Percentiles rank a stretch among this genome's conserved stretches.
phyloP scores from a whole-genome alignment of 1,284 basidiomycete species.

The Malassezia pachydermatis region DNA sequence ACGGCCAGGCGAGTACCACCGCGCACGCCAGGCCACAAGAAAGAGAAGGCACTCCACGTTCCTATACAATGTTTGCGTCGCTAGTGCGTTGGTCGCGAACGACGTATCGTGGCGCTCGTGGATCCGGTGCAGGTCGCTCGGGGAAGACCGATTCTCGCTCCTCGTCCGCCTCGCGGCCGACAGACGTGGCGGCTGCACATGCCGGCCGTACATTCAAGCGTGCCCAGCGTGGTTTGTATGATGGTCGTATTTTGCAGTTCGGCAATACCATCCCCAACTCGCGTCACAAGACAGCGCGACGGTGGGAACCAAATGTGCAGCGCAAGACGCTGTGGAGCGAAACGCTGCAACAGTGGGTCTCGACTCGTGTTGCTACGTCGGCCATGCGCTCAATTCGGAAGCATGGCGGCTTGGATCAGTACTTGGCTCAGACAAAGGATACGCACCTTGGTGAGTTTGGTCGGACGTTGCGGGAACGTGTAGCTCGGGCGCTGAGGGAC shows the following conservation, averaged over 20 bases:
- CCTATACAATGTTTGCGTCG: constrained; percentile 30
- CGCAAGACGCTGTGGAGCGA: constrained; percentile 26
- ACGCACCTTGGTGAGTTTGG: constrained; percentile 37
- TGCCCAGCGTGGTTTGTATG: constrained; percentile 42
- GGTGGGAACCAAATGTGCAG: constrained; percentile 43
- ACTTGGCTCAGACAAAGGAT: constrained; percentile 32
- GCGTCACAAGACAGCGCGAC: constrained; percentile 39
- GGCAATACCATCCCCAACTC: constrained; percentile 45
- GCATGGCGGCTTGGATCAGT: constrained; percentile 39
- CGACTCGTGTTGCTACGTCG: constrained; percentile 22
- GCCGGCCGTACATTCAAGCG: constrained; percentile 39
- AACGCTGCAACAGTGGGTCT: constrained; percentile 23
- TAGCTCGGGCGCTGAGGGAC: constrained; percentile 21
- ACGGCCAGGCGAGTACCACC: no score
- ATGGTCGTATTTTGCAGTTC: constrained; percentile 36
- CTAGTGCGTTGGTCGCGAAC: constrained; percentile 42
- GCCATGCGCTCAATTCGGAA: constrained; percentile 40
- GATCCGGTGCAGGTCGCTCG: constrained; percentile 38
- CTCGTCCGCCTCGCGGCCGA: constrained; percentile 36
- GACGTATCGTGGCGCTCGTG: constrained; percentile 39
- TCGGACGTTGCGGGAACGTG: constrained; percentile 23
- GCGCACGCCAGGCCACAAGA: neutral
- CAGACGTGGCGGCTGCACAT: constrained; percentile 18
- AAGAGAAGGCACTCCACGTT: neutral
- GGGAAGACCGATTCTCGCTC: constrained; percentile 36